Evolutionary conservation across 2,329 filamentous ascomycete species (phyloP), one percentile per base, ranked within the genome.

Genomic region (Cytospora piceicola): DNA sequence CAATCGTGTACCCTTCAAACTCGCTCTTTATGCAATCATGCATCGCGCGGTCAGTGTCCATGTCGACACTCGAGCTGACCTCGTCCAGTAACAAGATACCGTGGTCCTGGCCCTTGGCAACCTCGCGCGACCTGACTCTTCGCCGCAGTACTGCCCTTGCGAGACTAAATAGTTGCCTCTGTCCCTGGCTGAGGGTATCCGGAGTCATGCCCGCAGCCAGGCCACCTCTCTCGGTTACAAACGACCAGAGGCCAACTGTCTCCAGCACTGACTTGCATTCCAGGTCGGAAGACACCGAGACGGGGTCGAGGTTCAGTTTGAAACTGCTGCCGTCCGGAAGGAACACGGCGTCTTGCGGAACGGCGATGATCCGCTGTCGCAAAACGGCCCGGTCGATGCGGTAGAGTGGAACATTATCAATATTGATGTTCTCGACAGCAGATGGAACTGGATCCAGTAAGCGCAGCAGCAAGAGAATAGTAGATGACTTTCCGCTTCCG

Each of bases 331-430:
- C 78, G 42, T 78, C 79, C 0, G 79, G 80, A 1, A 86, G 72
- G 71, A 87, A 85, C 3, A 84, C 79, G 0, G 82, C 72, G 5
- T 87, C 84, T 70, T 87, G 84, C 0, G 84, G 82, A 0, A 87
- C 73, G 5, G 82, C 81, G 29, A 84, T 82, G 46, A 87, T 73
- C 0, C 79, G 80, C 51, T 78, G 74, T 9, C 84, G 81, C 0
- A 86, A 75, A 0, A 73, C 71, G 0, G 73, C 32, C 2, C 83
- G 78, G 61, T 81, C 71, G 15, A 86, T 75, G 1, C 65, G 66
- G 29, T 72, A 49, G 1, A 81, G 73, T 0, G 75, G 70, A 0
- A 80, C 59, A 34, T 70, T 75, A 65, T 86, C 83, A n/a, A 86
- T 81, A 0, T 71, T 66, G 22, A 83, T 78, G 24, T 73, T 72